These are phyloP conservation scores for Ogataea sp. DNA, from an alignment of 805 yeast genomes.

Conservation along the genomic window DNA sequence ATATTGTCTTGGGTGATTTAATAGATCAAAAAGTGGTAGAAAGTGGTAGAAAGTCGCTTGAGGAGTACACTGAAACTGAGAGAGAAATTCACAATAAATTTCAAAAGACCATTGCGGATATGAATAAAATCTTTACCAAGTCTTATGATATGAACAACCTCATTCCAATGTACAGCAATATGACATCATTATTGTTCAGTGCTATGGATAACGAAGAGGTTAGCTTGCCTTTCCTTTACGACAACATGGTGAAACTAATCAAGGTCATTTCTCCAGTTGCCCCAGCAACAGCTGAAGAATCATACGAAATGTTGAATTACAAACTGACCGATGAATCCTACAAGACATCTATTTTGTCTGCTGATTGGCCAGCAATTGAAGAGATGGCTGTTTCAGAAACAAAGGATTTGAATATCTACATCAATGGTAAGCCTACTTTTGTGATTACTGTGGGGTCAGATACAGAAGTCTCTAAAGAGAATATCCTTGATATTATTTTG, in stretches of 20 bases:
- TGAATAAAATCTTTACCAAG: slow-evolving; percentile 52
- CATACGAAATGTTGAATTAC: slow-evolving; percentile 56
- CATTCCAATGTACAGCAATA: slow-evolving; percentile 84
- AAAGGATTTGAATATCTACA: slow-evolving; percentile 47
- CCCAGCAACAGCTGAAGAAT: slow-evolving; percentile 78
- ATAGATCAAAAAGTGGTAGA: background rate
- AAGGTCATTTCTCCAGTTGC: slow-evolving; percentile 70
- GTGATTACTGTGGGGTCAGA: background rate
- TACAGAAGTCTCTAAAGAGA: background rate
- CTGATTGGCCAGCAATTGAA: slow-evolving; percentile 58
- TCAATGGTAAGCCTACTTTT: slow-evolving; percentile 48
- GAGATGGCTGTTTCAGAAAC: slow-evolving; percentile 29
- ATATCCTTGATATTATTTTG: background rate
- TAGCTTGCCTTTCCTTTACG: slow-evolving; percentile 33
- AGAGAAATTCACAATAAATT: slow-evolving; percentile 48
- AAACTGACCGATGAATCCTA: slow-evolving; percentile 3
- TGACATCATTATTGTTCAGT: slow-evolving; percentile 29
- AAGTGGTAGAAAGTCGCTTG: slow-evolving; percentile 10
- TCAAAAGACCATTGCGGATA: slow-evolving; percentile 36
- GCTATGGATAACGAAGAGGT: slow-evolving; percentile 13
- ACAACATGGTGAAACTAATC: slow-evolving; percentile 45
- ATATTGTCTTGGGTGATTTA: slow-evolving; percentile 11
- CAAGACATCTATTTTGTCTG: slow-evolving; percentile 37
- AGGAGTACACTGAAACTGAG: slow-evolving; percentile 33
- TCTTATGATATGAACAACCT: slow-evolving; percentile 72